These are phyloP conservation scores for thale cress (Arabidopsis thaliana) DNA, from an alignment of 345 rosid genomes.

Conservation along the genomic window TAIR10.1 NC_003070.9:3955001-3955500, in stretches of 20 bases:
- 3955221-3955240: neutral
- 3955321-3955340: slow-evolving; percentile 97
- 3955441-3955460: slow-evolving; percentile 76
- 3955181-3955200: slow-evolving; percentile 89
- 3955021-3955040: slow-evolving; percentile 6
- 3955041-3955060: slow-evolving; percentile 17
- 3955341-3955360: slow-evolving; percentile 86
- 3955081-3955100: slow-evolving; percentile 61
- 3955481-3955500: slow-evolving; percentile 32
- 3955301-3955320: slow-evolving; percentile 94
- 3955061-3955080: slow-evolving; percentile 26
- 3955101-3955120: slow-evolving; percentile 78
- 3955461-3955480: slow-evolving; percentile 95
- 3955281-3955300: slow-evolving; percentile 24
- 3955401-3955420: slow-evolving; percentile 92
- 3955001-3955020: slow-evolving; percentile 31
- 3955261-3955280: neutral
- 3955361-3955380: slow-evolving; percentile 78
- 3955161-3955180: slow-evolving; percentile 93
- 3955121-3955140: slow-evolving; percentile 74
- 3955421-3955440: slow-evolving; percentile 79
- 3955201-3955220: slow-evolving; percentile 43
- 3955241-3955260: neutral
- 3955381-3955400: slow-evolving; percentile 78
- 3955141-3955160: slow-evolving; percentile 93